These are phyloP conservation scores for Paraphysoderma sedebokerense DNA, from an alignment of 371 early-diverging fungal genomes.

Conservation along the genomic window DNA sequence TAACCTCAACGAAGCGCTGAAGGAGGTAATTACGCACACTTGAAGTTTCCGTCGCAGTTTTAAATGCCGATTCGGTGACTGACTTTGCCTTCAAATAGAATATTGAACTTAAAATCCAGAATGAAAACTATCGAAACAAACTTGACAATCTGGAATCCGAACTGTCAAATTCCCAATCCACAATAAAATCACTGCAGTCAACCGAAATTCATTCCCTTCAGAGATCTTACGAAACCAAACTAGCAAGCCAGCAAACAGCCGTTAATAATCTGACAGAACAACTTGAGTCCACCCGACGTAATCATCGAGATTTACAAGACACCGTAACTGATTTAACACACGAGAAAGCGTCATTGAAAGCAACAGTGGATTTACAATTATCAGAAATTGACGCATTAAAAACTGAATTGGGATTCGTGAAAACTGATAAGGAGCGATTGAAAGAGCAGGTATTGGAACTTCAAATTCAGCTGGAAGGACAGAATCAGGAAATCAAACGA, in stretches of 20 bases:
- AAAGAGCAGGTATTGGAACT: no score
- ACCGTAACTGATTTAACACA: background rate
- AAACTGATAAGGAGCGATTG: no score
- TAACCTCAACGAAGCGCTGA: constrained; percentile 24
- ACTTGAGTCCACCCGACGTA: background rate
- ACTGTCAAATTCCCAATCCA: constrained; percentile 30
- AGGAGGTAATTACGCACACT: background rate
- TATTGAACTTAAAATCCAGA: constrained; percentile 26
- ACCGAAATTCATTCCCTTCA: constrained; percentile 13
- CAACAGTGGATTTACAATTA: background rate
- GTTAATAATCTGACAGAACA: background rate
- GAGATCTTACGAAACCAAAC: constrained; percentile 18
- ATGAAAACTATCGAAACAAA: constrained; percentile 20
- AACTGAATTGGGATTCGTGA: background rate
- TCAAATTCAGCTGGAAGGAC: no score
- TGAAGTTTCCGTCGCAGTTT: background rate
- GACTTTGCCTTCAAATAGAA: constrained; percentile 19
- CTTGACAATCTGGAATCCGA: constrained; percentile 23
- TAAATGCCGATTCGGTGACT: background rate
- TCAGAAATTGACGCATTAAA: background rate
- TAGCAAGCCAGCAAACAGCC: constrained; percentile 13
- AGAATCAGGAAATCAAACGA: no score
- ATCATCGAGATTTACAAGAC: background rate
- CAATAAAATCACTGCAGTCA: constrained; percentile 23
- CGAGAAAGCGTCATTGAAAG: background rate